Conservation (phyloP, 2,329 filamentous ascomycete species). For the Pseudogymnoascus sp. region DNA sequence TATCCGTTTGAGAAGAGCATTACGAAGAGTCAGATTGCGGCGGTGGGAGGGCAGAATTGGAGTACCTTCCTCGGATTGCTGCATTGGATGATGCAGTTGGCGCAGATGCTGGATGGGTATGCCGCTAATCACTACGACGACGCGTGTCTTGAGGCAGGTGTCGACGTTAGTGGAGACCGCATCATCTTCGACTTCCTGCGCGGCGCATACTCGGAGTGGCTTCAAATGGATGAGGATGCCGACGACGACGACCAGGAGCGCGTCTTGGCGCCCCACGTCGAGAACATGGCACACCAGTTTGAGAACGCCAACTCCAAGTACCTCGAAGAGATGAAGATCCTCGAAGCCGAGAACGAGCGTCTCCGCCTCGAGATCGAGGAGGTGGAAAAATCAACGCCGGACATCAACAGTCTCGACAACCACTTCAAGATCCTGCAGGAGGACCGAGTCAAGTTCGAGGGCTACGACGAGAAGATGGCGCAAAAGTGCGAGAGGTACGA, state of each 20-base stretch:
- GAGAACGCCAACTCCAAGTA: slow-evolving; percentile 79
- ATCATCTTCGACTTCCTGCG: slow-evolving; percentile 93
- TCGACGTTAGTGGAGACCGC: slow-evolving; percentile 80
- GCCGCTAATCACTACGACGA: slow-evolving; percentile 74
- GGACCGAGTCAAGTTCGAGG: slow-evolving; percentile 89
- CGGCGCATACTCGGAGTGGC: slow-evolving; percentile 85
- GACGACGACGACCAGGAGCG: slow-evolving; percentile 75
- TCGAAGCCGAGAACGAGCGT: slow-evolving; percentile 78
- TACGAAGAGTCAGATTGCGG: slow-evolving; percentile 89
- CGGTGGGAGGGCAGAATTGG: slow-evolving; percentile 96
- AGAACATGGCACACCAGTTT: slow-evolving; percentile 82
- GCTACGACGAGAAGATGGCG: slow-evolving; percentile 80
- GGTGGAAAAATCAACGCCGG: slow-evolving; percentile 76
- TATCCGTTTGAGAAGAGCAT: slow-evolving; percentile 95
- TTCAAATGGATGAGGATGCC: slow-evolving; percentile 83
- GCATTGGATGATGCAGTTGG: slow-evolving; percentile 99
- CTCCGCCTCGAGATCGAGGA: slow-evolving; percentile 82
- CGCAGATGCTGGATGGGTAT: slow-evolving; percentile 86
- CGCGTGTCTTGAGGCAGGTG: slow-evolving; percentile 76
- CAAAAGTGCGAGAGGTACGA: slow-evolving; percentile 86
- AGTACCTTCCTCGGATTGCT: slow-evolving; percentile 85
- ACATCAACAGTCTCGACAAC: slow-evolving; percentile 76
- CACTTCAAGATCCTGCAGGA: slow-evolving; percentile 91
- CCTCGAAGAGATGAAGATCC: slow-evolving; percentile 69
- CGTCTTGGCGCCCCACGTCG: slow-evolving; percentile 73